phyloP scores from a whole-genome alignment of 352 stramenopile species.

The Globisporangium splendens region DNA sequence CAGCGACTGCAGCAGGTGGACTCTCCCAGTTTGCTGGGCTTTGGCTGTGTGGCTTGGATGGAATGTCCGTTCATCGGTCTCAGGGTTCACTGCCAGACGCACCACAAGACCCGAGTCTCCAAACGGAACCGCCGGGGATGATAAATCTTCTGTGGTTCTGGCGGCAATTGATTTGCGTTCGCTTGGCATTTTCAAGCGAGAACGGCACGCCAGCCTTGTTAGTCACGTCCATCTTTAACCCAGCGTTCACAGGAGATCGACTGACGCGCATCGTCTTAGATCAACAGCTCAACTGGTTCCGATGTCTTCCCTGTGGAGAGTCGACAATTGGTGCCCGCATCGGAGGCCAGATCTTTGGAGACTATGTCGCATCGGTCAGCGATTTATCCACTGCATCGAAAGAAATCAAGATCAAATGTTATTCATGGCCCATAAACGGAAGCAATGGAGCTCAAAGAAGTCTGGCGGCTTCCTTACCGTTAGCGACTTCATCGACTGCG shows the following conservation, averaged over 20 bases:
- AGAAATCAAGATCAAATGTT: too few species aligned
- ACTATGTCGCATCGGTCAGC: constrained; percentile 4
- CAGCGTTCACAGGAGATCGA: background rate
- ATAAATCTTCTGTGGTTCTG: constrained; percentile 2
- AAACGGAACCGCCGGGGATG: background rate
- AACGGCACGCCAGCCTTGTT: background rate
- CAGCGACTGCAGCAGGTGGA: background rate
- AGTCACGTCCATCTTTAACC: background rate
- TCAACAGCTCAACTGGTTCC: constrained; percentile 5
- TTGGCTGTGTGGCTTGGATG: constrained; percentile 2
- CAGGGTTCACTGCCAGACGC: too few species aligned
- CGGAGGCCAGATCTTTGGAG: background rate
- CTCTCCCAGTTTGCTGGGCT: background rate
- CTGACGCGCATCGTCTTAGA: background rate
- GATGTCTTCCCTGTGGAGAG: constrained; percentile 1
- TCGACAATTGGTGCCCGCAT: constrained; percentile 1
- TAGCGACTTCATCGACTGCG: too few species aligned
- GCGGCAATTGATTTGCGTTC: constrained; percentile 1
- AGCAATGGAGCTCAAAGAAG: too few species aligned
- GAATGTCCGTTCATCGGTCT: background rate
- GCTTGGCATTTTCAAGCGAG: background rate
- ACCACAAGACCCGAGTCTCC: background rate
- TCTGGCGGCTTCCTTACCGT: too few species aligned
- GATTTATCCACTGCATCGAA: too few species aligned
- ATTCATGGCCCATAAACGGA: too few species aligned